Percentiles rank a stretch among this genome's conserved stretches.
Evolutionary conservation across 2,329 filamentous ascomycete species (phyloP).

Genomic region (Colletotrichum spinosum): DNA sequence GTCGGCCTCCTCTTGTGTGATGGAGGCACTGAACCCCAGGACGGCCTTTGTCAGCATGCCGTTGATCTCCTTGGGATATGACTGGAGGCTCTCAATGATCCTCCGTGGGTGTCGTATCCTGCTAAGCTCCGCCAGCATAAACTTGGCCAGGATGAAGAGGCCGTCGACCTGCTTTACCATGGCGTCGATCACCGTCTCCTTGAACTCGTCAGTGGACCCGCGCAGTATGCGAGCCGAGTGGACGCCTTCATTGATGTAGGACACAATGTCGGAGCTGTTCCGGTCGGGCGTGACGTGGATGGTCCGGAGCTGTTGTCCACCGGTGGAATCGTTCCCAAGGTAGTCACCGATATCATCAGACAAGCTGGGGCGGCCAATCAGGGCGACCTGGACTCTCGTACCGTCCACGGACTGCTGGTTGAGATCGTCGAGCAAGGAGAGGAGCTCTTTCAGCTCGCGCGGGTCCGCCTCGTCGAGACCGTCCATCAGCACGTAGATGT

Average conservation of each 20-base stretch:
- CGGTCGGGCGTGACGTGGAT: constrained; percentile 57
- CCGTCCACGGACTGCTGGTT: constrained; percentile 35
- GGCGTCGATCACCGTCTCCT: constrained; percentile 51
- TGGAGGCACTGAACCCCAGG: constrained; percentile 52
- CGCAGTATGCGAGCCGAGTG: constrained; percentile 51
- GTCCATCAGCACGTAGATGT: constrained; percentile 58
- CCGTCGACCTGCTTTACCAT: constrained; percentile 57
- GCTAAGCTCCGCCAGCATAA: constrained; percentile 62
- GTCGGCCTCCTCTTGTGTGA: constrained; percentile 51
- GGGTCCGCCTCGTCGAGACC: constrained; percentile 59
- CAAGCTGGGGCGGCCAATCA: constrained; percentile 56
- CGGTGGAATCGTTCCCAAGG: constrained; percentile 37
- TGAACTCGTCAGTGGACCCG: constrained; percentile 46
- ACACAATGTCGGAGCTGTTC: constrained; percentile 54
- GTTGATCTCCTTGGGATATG: constrained; percentile 57
- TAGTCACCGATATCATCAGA: constrained; percentile 54
- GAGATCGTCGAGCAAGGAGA: constrained; percentile 48
- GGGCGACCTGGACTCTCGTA: constrained; percentile 50
- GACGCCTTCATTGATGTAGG: constrained; percentile 56
- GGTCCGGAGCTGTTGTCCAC: constrained; percentile 49
- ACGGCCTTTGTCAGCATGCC: constrained; percentile 57
- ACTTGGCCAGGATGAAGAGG: constrained; percentile 61
- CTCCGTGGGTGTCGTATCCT: constrained; percentile 58
- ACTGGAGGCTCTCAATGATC: constrained; percentile 56
- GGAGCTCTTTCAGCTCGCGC: constrained; percentile 50